Evolutionary conservation across 169 alveolate species (phyloP), one percentile per base, ranked within the genome.

Genomic region (Besnoitia besnoiti): DNA sequence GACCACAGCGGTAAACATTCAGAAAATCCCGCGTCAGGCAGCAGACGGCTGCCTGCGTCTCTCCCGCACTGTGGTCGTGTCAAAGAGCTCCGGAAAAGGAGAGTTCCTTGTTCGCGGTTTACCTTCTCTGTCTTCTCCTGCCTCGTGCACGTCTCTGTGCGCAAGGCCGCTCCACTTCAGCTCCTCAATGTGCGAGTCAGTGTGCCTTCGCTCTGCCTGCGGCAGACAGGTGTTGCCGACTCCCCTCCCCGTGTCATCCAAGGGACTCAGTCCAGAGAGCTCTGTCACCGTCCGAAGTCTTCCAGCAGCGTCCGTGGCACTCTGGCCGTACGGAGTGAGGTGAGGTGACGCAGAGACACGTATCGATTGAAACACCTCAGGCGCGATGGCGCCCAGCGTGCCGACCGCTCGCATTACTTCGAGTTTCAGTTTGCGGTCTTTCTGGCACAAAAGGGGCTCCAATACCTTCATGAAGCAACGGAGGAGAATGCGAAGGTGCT

Each of bases 341-440:
- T 73, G 67, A 5, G 67, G 3, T 16, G 67, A 19, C 27, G 67
- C 33, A 0, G 67, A 1, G 67, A 21, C 67, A 55, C 24, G 33
- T 21, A 19, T n/a, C 12, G 67, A 21, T 1, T 55, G 4, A 42
- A 27, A 73, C 39, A 37, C n/a, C 46, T 73, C 82, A 0, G 46
- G 82, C 30, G 47, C 82, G n/a, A 73, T 73, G 39, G 82, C 82
- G 12, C 82, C 82, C 47, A 73, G n/a, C 8, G 82, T 73, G 82
- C 82, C 82, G 30, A 73, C 82, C 12, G 82, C 82, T 10, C 82
- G 82, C 82, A 73, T 73, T 7, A 73, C 82, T 73, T 73, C 39
- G 27, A 73, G 82, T 19, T 37, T n/a, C 47, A 73, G 82, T 42
- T 37, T 4, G 10, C 46, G 82, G 8, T 73, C 82, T 37, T n/a